Conservation (phyloP, 352 stramenopile species). For the Phytophthora hybrid region DNA sequence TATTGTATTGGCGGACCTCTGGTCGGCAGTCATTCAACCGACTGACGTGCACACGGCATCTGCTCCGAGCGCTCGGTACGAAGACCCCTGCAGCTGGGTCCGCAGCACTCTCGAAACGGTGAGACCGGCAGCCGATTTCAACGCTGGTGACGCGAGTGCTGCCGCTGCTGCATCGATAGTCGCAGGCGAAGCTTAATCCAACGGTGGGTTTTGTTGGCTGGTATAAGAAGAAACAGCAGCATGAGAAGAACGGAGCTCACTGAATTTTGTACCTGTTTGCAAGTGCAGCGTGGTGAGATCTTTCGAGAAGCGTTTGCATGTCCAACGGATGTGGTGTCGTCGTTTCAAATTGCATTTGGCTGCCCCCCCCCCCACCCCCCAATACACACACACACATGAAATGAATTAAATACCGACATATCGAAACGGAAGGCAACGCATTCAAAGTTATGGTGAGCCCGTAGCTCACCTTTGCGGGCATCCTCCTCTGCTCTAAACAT, state of each 20-base stretch:
- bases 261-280: too few relatives aligned
- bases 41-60: not conserved
- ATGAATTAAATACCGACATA: too few relatives aligned
- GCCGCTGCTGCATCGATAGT: not conserved
- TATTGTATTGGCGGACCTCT: too few relatives aligned
- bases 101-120: not conserved
- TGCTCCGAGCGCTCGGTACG: not conserved
- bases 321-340: not conserved
- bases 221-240: not conserved
- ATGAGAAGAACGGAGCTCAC: too few relatives aligned
- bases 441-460: conserved; percentile 12
- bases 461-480: not conserved
- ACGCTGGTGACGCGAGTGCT: not conserved
- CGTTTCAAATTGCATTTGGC: too few relatives aligned
- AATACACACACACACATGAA: too few relatives aligned
- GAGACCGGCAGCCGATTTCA: not conserved
- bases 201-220: not conserved
- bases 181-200: not conserved
- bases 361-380: too few relatives aligned
- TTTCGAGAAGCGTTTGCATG: not conserved
- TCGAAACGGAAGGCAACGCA: not conserved
- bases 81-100: not conserved
- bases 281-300: too few relatives aligned
- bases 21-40: not conserved
- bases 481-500: conserved; percentile 12